Base-by-base conservation (phyloP, 1,284 basidiomycete genomes). In the Grifola frondosa region DNA sequence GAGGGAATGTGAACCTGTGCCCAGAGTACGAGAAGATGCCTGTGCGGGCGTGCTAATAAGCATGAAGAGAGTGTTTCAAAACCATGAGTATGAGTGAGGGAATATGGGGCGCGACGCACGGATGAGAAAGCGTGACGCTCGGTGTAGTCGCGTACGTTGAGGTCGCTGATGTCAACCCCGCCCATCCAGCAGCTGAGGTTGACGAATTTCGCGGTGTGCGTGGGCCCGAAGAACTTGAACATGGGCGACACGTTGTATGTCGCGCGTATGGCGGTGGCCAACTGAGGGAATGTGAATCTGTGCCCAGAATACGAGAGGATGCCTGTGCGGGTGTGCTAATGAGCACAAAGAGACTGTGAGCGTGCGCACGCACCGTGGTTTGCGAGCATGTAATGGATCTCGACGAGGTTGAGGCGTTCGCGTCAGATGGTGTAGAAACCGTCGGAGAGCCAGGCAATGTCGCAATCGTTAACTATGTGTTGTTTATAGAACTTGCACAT, bases 71-170 rank as follows among this genome's bases (percentile, higher is more conserved):
- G n/a, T n/a, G n/a, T n/a, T n/a, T n/a, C n/a, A n/a, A n/a, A n/a
- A n/a, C n/a, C n/a, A n/a, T n/a, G n/a, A 22, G 9, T 19, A 9
- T 24, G 6, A 16, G n/a, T 20, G n/a, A 30, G 21, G 15, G 26
- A 17, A 12, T 35, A 8, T n/a, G 12, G 30, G n/a, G 19, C 17
- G 25, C 16, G 26, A 31, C 28, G 29, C 59, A 88, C 87, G 76
- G 28, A 75, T 75, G 20, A 90, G 67, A 84, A 88, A 0, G 70
- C 86, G 51, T 89, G 87, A 52, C 89, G 87, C 54, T 89, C 87
- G 45, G 88, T 89, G 9, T 80, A 80, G 50, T 88, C 88, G 60
- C 89, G 87, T 21, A 82, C 60, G 54, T 75, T 72, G 28, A 89
- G 67, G 37, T 88, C 85, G 11, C 66, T 62, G 17, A 89, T 67